A percentile compares a stretch with the other conserved stretches of the same genome.
These are phyloP conservation scores for Hippophae rhamnoides DNA, from an alignment of 306 rosid genomes.

Conservation along the genomic window DNA sequence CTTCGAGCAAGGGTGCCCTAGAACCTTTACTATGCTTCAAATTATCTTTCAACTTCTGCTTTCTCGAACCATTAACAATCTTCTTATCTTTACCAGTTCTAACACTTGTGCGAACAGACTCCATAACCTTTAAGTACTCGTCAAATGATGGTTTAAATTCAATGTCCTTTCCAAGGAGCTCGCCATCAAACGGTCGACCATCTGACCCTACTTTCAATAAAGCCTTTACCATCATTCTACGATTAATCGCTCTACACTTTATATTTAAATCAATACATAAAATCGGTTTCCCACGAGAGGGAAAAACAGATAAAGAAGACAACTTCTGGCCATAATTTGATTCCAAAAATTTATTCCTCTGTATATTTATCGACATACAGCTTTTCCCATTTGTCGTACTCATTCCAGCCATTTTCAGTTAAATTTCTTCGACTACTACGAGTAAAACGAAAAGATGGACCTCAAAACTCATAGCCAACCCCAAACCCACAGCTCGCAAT, in stretches of 20 bases:
- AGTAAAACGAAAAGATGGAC: no score
- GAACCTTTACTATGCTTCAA: constrained; percentile 17
- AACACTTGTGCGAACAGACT: constrained; percentile 41
- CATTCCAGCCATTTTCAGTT: constrained; percentile 20
- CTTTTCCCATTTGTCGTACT: constrained; percentile 22
- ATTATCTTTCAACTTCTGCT: constrained; percentile 19
- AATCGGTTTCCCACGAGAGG: constrained; percentile 26
- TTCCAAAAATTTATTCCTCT: constrained; percentile 26
- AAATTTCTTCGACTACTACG: no score
- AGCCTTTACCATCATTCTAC: constrained; percentile 28
- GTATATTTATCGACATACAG: constrained; percentile 25
- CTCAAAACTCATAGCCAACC: no score
- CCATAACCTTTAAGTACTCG: constrained; percentile 76
- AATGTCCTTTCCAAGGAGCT: constrained; percentile 33
- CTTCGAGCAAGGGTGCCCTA: constrained; percentile 17
- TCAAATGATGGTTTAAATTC: constrained; percentile 75
- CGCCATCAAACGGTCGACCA: constrained; percentile 23
- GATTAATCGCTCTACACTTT: constrained; percentile 19
- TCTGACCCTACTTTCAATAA: constrained; percentile 31
- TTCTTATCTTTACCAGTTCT: constrained; percentile 31
- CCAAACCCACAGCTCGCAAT: no score
- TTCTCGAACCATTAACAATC: constrained; percentile 13
- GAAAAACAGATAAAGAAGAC: constrained; percentile 23
- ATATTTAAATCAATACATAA: constrained; percentile 21
- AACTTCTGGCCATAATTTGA: constrained; percentile 20